Base-by-base conservation (phyloP, 208 protist species). In the Leptomonas pyrrhocoris region DNA sequence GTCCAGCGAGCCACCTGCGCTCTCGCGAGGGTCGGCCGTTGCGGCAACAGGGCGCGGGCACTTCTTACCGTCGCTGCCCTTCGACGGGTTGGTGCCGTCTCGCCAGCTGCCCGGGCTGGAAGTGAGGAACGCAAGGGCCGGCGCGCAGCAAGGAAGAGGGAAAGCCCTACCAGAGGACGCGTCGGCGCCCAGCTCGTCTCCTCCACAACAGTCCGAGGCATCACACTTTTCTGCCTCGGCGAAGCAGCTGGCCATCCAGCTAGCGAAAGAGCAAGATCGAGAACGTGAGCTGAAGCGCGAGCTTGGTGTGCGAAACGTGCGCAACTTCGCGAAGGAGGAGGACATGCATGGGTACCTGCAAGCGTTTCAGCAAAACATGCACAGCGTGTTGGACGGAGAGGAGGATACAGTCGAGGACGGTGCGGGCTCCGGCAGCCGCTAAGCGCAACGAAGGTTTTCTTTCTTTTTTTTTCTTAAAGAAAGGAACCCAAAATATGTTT, bases 261-360 rank as follows among this genome's bases (percentile, higher is more conserved):
- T 75, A 54, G 65, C 73, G 6, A 72, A 65, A 54, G 67, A 77
- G 43, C 51, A 57, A n/a, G 74, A 72, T 40, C 80, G 75, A 1
- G 40, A 50, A 6, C 42, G 38, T 1, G 61, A 74, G 42, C 65
- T 81, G 12, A 53, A 61, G 69, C 60, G 56, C 9, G 31, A 69
- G 21, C 58, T 81, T 2, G 73, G 80, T 11, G 75, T 81, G 25
- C 53, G 59, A 2, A 9, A 23, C 0, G 68, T 85, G 60, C 68
- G 60, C 40, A 71, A 75, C 58, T 85, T 70, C 54, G 75, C 74
- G 4, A 59, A 71, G 8, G 74, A 84, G 55, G 56, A 51, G 12
- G 80, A 85, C 56, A 77, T 71, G 51, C 62, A 48, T 15, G 50
- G 75, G 19, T 85, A 81, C 63, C 55, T 85, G 28, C 40, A 53